Evolutionary conservation across 2,329 filamentous ascomycete genomes (phyloP), one percentile per base, ranked within the genome.

Genomic region (Aurifilum marmelostoma): DNA sequence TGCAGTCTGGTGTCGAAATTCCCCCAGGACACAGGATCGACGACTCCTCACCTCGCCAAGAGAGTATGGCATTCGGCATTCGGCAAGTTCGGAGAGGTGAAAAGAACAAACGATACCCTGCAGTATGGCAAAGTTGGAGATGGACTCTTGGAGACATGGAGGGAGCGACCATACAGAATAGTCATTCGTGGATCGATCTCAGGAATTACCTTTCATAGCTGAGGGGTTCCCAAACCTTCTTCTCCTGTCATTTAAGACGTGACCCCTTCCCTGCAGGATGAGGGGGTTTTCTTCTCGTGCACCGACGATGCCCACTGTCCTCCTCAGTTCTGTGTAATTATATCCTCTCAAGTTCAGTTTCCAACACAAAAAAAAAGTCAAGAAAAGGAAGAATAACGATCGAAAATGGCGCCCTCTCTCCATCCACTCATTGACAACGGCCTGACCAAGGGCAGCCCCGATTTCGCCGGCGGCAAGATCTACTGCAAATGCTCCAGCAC

Each of bases 391-490:
- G 29, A 24, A 43, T 12, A 62, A 47, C 7, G 5, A 16, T 34
- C 11, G 14, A 67, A 39, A 37, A 81, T 78, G 79, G 74, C 77
- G 60, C 78, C 77, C 34, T 84, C 83, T 27, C 81, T 91, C 24
- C 89, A 91, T 79, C 89, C 89, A 58, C 76, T 84, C 64, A 80
- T 91, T 79, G 87, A 90, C 80, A 86, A 87, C 73, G 88, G 88
- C 77, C 74, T 91, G 76, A 81, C 79, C 69, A 86, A 87, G 73
- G 88, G 89, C 72, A 75, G 80, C 65, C 65, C 83, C 41, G 80
- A 81, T 78, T 88, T 88, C 78, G 60, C 82, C 0, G 89, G 89
- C 69, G 89, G 89, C 69, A 88, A 83, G 65, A 83, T 91, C 11
- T 81, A 81, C 77, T 91, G 89, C 82, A 84, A 85, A 74, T 92